Evolutionary conservation across 345 rosid genomes (phyloP).

Genomic region (Raphanus sativus): DNA sequence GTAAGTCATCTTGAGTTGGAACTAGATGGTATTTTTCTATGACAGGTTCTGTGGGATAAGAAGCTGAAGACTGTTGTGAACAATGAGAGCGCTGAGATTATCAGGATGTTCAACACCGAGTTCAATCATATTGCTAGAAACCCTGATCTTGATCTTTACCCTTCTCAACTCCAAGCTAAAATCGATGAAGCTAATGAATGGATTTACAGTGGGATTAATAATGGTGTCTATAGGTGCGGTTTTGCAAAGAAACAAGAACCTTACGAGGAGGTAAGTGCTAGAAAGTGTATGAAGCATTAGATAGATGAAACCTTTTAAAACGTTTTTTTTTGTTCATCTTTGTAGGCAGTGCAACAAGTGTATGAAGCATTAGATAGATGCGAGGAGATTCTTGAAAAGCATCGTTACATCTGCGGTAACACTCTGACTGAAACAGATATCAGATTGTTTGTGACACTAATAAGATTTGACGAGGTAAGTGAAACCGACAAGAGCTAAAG

Average conservation of each 20-base stretch:
- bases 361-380: constrained; percentile 76
- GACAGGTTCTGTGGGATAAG: constrained; percentile 61
- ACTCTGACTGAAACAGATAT: constrained; percentile 70
- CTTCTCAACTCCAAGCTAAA: constrained; percentile 41
- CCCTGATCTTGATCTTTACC: constrained; percentile 52
- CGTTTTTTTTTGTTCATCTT: constrained; percentile 12
- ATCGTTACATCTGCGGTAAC: constrained; percentile 71
- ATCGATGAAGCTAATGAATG: constrained; percentile 51
- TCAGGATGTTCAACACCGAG: constrained; percentile 53
- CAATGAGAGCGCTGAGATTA: constrained; percentile 60
- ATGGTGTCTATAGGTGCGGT: constrained; percentile 55
- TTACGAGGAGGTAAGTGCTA: constrained; percentile 51
- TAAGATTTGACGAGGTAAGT: constrained; percentile 75
- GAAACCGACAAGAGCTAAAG: background rate
- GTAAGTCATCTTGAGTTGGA: constrained; percentile 24
- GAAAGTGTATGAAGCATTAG: too few species aligned
- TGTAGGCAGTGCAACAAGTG: constrained; percentile 67
- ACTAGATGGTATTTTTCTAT: background rate
- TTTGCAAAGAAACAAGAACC: constrained; percentile 58
- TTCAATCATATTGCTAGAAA: constrained; percentile 52
- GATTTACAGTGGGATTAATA: constrained; percentile 51
- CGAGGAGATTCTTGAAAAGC: constrained; percentile 67
- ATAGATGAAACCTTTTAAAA: too few species aligned
- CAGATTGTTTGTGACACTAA: constrained; percentile 74
- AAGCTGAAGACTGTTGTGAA: constrained; percentile 60